These are phyloP conservation scores for Penicillium egyptiacum DNA, from an alignment of 495 filamentous ascomycete genomes.

Conservation along the genomic window DNA sequence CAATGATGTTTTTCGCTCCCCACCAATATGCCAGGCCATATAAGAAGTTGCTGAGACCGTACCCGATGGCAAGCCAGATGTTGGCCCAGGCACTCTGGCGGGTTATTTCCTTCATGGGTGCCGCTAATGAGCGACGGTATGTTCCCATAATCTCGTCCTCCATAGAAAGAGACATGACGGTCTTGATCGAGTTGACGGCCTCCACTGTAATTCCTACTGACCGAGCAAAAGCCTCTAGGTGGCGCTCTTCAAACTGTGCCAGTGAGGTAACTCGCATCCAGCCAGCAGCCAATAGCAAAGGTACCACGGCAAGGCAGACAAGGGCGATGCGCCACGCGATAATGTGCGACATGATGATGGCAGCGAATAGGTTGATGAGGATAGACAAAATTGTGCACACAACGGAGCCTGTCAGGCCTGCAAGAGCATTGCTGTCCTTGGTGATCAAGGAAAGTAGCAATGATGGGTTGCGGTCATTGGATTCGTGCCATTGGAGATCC, in stretches of 20 bases:
- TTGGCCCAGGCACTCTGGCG: slow-evolving; percentile 44
- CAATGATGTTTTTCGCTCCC: slow-evolving; percentile 60
- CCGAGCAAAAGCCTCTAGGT: slow-evolving; percentile 53
- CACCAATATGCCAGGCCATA: slow-evolving; percentile 71
- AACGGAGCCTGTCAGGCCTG: slow-evolving; percentile 47
- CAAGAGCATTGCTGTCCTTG: slow-evolving; percentile 49
- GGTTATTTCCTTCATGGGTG: slow-evolving; percentile 48
- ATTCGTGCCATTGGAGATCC: slow-evolving; percentile 55
- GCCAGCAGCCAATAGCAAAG: slow-evolving; percentile 44
- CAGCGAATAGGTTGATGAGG: slow-evolving; percentile 43
- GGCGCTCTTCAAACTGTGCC: slow-evolving; percentile 57
- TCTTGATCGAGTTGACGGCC: slow-evolving; percentile 53
- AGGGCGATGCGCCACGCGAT: slow-evolving; percentile 47
- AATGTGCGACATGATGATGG: slow-evolving; percentile 44
- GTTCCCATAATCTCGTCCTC: slow-evolving; percentile 41
- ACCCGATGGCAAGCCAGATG: slow-evolving; percentile 55
- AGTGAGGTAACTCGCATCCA: slow-evolving; percentile 55
- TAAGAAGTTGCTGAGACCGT: slow-evolving; percentile 53
- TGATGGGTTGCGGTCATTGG: slow-evolving; percentile 46
- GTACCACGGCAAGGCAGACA: slow-evolving; percentile 42
- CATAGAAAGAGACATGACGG: slow-evolving; percentile 52
- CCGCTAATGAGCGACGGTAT: slow-evolving; percentile 40
- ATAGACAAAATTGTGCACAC: slow-evolving; percentile 51
- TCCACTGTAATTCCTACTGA: slow-evolving; percentile 53
- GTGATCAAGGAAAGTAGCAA: slow-evolving; percentile 51